Conservation (phyloP, 2,329 filamentous ascomycete genomes). For the Calonectria henricotiae region DNA sequence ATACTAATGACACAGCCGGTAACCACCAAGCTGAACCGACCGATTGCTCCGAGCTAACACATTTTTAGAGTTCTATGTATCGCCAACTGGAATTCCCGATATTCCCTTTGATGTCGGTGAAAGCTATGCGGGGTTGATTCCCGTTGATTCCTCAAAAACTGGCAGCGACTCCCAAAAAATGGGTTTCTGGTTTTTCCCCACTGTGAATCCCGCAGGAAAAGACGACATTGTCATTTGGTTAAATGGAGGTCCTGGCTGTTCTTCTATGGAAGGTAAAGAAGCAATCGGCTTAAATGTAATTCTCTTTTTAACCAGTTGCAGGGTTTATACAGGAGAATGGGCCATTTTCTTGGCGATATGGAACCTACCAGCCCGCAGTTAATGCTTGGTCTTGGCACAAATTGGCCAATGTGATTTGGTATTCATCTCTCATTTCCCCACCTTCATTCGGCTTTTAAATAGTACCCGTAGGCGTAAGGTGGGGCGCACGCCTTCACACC, state of each 20-base stretch:
- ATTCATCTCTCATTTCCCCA: background rate
- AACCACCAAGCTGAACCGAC: background rate
- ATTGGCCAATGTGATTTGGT: slow-evolving; percentile 67
- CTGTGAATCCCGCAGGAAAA: slow-evolving; percentile 46
- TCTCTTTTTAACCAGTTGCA: background rate
- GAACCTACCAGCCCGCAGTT: slow-evolving; percentile 75
- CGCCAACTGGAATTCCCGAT: slow-evolving; percentile 28
- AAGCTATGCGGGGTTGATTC: slow-evolving; percentile 38
- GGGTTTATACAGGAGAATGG: slow-evolving; percentile 83
- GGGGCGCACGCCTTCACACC: no score
- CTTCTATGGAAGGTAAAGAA: slow-evolving; percentile 25
- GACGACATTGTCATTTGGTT: slow-evolving; percentile 49
- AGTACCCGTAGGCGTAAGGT: no score
- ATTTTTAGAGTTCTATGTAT: background rate
- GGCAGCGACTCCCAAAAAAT: slow-evolving; percentile 42
- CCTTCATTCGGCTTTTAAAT: background rate
- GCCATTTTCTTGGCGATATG: slow-evolving; percentile 78
- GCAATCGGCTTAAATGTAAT: background rate
- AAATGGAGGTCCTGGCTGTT: slow-evolving; percentile 44
- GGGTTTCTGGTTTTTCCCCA: slow-evolving; percentile 49
- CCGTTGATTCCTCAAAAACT: slow-evolving; percentile 30
- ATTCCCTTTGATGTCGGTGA: slow-evolving; percentile 34
- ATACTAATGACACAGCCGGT: slow-evolving; percentile 28
- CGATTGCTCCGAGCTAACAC: background rate
- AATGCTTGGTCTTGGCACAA: slow-evolving; percentile 77